phyloP scores from a whole-genome alignment of 805 yeast genomes.

The Metschnikowia chrysomelidarum region DNA sequence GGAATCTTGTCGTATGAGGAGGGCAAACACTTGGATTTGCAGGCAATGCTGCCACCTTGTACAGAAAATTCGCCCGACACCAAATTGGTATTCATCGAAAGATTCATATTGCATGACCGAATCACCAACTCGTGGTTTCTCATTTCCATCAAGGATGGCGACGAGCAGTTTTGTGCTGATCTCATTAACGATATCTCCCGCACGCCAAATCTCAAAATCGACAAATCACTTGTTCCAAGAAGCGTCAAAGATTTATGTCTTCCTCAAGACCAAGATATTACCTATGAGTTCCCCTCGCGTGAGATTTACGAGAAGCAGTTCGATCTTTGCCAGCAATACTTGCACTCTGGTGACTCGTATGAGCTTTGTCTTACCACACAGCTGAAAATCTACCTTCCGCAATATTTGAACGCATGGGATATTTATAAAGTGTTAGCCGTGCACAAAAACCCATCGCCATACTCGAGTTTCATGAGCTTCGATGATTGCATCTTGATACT shows the following conservation, averaged over 20 bases:
- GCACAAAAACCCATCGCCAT: conserved; percentile 85
- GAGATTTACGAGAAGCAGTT: conserved; percentile 55
- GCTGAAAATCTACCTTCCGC: conserved; percentile 56
- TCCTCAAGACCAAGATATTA: conserved; percentile 25
- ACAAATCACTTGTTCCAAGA: conserved; percentile 22
- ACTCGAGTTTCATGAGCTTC: conserved; percentile 76
- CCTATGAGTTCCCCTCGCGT: conserved; percentile 50
- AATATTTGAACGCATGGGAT: conserved; percentile 62
- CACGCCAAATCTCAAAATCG: conserved; percentile 13
- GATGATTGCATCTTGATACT: conserved; percentile 65
- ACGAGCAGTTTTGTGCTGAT: conserved; percentile 31
- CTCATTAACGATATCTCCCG: conserved; percentile 13
- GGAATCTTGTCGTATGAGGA: conserved; percentile 90
- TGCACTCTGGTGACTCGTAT: conserved; percentile 84
- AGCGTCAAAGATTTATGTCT: conserved; percentile 26
- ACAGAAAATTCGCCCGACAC: conserved; percentile 60
- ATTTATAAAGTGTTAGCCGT: conserved; percentile 69
- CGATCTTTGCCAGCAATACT: conserved; percentile 58
- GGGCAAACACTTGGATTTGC: conserved; percentile 50
- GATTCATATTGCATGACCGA: conserved; percentile 58
- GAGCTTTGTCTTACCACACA: conserved; percentile 88
- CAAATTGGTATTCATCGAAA: conserved; percentile 66
- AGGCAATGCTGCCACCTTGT: conserved; percentile 39
- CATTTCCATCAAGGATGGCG: conserved; percentile 44
- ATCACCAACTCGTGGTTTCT: conserved; percentile 44